Percentiles rank a stretch among this genome's conserved stretches.
Conservation (phyloP, 176 grass and related monocot genomes). For the Raddia guianensis region DNA sequence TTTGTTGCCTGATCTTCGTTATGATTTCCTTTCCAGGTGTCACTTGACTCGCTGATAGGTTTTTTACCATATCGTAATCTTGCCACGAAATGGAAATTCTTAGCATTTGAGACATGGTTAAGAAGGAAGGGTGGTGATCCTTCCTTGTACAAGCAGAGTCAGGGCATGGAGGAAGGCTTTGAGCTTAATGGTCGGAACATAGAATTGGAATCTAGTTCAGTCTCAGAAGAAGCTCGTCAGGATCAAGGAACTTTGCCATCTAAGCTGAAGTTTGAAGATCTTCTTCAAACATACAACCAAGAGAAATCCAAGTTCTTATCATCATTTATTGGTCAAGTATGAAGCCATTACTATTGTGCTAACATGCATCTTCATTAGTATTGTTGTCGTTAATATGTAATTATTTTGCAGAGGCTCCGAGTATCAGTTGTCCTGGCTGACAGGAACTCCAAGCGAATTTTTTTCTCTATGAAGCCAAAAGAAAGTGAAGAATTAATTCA, state of each 20-base stretch:
- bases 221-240: conserved; percentile 46
- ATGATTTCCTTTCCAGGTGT: conserved; percentile 65
- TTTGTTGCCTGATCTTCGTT: conserved; percentile 46
- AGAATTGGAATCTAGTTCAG: conserved; percentile 50
- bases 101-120: conserved; percentile 91
- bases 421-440: conserved; percentile 77
- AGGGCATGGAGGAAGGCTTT: conserved; percentile 54
- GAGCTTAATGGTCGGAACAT: conserved; percentile 42
- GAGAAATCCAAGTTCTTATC: conserved; percentile 94
- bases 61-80: conserved; percentile 91
- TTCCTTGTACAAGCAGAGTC: conserved; percentile 67
- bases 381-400: conserved; percentile 21
- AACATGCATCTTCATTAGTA: neutral
- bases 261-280: conserved; percentile 68
- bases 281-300: conserved; percentile 69
- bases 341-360: conserved; percentile 29
- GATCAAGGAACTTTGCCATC: conserved; percentile 53
- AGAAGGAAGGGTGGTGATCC: conserved; percentile 79
- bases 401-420: conserved; percentile 67
- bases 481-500: conserved; percentile 72
- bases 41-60: conserved; percentile 80
- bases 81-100: conserved; percentile 82
- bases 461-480: conserved; percentile 83
- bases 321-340: conserved; percentile 98
- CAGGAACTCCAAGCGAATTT: conserved; percentile 69